Conservation (phyloP, 768 basidiomycete species). For the Mycena sanguinolenta region DNA sequence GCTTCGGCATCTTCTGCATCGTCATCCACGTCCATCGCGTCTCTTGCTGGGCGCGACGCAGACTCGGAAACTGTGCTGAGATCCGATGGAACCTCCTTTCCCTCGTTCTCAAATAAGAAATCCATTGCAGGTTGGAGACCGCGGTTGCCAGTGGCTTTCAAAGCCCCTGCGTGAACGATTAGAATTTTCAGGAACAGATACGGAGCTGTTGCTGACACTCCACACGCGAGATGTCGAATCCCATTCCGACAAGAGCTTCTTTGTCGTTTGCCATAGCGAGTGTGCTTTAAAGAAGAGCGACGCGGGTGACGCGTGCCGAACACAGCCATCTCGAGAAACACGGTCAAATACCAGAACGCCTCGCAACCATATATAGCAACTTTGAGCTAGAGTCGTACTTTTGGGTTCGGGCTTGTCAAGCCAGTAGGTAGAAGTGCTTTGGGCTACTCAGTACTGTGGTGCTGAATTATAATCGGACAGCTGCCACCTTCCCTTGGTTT, state of each 20-base stretch:
- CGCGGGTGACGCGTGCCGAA: not conserved
- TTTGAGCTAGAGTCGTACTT: not conserved
- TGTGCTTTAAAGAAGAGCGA: not conserved
- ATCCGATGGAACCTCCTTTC: slow-evolving; percentile 81
- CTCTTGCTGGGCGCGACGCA: slow-evolving; percentile 38
- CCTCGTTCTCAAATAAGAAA: slow-evolving; percentile 85
- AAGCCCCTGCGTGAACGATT: slow-evolving; percentile 74
- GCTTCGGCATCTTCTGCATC: slow-evolving; percentile 84
- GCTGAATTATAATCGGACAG: no score
- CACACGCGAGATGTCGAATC: slow-evolving; percentile 86
- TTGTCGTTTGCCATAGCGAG: slow-evolving; percentile 69
- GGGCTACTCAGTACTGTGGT: no score
- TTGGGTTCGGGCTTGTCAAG: not conserved
- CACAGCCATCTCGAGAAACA: not conserved
- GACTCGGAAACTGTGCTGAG: slow-evolving; percentile 58
- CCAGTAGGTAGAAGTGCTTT: not conserved
- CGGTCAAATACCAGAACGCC: not conserved
- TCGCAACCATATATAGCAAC: not conserved
- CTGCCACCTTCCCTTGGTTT: no score
- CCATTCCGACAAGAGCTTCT: slow-evolving; percentile 86
- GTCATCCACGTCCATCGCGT: slow-evolving; percentile 69
- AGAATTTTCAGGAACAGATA: slow-evolving; percentile 14
- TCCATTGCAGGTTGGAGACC: slow-evolving; percentile 95
- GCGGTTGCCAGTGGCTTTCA: slow-evolving; percentile 84
- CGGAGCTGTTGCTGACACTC: slow-evolving; percentile 76